Percentiles rank a stretch among this genome's conserved stretches.
Conservation (phyloP, 257 asterid genomes). For the Thymus quinquecostatus region DNA sequence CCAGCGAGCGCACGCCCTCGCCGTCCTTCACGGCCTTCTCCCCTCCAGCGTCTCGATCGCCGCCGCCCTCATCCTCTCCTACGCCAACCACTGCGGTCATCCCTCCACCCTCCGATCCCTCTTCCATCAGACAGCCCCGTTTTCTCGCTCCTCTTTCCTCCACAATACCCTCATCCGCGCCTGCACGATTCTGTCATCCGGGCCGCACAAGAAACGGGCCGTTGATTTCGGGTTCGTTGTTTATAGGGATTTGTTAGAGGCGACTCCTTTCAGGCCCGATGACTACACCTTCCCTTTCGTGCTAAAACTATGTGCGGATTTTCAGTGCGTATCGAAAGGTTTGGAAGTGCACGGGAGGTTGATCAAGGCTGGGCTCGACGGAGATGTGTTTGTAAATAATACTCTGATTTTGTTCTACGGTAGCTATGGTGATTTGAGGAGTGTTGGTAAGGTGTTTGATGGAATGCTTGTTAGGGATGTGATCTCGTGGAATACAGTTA, state of each 20-base stretch:
- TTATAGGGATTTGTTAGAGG: neutral
- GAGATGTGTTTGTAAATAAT: constrained; percentile 7
- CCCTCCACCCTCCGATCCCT: constrained; percentile 6
- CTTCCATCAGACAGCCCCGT: neutral
- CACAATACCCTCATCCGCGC: constrained; percentile 4
- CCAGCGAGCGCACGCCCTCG: neutral
- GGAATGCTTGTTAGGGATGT: neutral
- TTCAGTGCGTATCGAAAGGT: neutral
- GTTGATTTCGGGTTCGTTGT: neutral
- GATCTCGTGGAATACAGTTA: constrained; percentile 8
- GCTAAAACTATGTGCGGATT: constrained; percentile 8
- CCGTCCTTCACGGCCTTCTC: constrained; percentile 9
- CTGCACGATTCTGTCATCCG: neutral
- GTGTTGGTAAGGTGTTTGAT: neutral
- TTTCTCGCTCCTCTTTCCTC: constrained; percentile 12
- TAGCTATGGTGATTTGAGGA: neutral
- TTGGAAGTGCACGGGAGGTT: constrained; percentile 2
- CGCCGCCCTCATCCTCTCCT: constrained; percentile 11
- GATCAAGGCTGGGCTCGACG: neutral
- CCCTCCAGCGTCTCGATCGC: constrained; percentile 10
- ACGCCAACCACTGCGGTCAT: neutral
- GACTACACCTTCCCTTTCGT: constrained; percentile 14
- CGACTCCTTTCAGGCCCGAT: neutral
- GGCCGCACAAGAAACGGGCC: neutral
- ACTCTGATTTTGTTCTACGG: constrained; percentile 14